Conservation (phyloP, 805 yeast species). For the Wickerhamomyces rabaulensis region DNA sequence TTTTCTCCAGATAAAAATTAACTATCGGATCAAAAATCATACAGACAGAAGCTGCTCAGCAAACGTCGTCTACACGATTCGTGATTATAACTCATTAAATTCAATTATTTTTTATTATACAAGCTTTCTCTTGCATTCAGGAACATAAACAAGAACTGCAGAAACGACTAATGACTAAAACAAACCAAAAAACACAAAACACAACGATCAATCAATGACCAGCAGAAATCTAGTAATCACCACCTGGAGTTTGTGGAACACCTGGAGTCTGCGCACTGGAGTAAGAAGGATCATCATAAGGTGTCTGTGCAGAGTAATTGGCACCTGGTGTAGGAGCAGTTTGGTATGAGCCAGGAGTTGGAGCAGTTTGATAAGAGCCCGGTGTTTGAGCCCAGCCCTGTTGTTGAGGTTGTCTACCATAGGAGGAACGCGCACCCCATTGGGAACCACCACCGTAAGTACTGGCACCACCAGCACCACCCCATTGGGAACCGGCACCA, state of each 20-base stretch:
- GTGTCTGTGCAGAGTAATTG: constrained; percentile 22
- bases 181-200: not conserved
- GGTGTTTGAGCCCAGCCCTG: constrained; percentile 25
- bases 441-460: constrained; percentile 40
- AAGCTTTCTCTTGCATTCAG: not conserved
- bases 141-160: not conserved
- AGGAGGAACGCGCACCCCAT: constrained; percentile 30
- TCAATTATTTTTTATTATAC: not conserved
- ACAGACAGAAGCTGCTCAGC: no score
- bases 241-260: constrained; percentile 7
- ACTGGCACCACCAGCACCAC: constrained; percentile 30
- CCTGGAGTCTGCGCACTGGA: constrained; percentile 17
- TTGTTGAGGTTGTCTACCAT: constrained; percentile 12
- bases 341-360: constrained; percentile 31
- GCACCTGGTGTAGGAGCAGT: constrained; percentile 35
- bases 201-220: not conserved
- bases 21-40: no score
- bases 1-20: no score
- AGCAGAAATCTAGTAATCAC: constrained; percentile 2
- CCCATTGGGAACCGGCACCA: constrained; percentile 31
- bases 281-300: constrained; percentile 10
- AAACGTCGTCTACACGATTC: no score
- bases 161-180: not conserved
- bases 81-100: not conserved
- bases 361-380: constrained; percentile 24